These are phyloP conservation scores for Zopfochytrium polystomum DNA, from an alignment of 371 early-diverging fungal genomes.

Conservation along the genomic window DNA sequence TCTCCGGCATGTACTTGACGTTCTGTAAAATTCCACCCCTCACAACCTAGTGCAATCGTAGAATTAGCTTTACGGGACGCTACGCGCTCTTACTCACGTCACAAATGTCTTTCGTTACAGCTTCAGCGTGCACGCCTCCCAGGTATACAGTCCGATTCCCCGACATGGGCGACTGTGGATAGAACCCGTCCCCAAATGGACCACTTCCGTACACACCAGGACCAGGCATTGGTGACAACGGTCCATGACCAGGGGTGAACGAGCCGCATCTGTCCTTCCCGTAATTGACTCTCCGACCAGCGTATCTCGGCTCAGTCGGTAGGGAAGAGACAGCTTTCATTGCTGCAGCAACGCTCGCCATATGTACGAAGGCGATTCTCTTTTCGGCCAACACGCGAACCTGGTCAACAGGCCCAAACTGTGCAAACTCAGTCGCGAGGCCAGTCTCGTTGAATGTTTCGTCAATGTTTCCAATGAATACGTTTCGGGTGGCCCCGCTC, in stretches of 20 bases:
- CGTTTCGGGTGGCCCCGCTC: constrained; percentile 71
- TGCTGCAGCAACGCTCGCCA: constrained; percentile 64
- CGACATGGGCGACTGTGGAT: too few species aligned
- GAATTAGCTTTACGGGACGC: neutral
- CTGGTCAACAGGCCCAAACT: constrained; percentile 72
- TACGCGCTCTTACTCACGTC: constrained; percentile 46
- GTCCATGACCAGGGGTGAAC: neutral
- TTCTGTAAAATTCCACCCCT: constrained; percentile 79
- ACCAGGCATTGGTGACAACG: too few species aligned
- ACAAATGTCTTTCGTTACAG: constrained; percentile 74
- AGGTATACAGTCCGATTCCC: constrained; percentile 76
- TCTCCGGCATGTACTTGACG: constrained; percentile 69
- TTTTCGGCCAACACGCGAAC: constrained; percentile 69
- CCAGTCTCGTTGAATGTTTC: constrained; percentile 51
- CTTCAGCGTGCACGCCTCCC: constrained; percentile 70
- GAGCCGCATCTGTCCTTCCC: constrained; percentile 77
- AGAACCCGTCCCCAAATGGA: too few species aligned
- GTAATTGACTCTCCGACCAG: constrained; percentile 59
- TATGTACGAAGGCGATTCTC: constrained; percentile 79
- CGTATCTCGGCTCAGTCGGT: constrained; percentile 54
- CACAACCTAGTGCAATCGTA: constrained; percentile 43
- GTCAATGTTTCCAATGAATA: constrained; percentile 72
- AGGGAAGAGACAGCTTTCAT: constrained; percentile 66
- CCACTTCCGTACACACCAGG: too few species aligned
- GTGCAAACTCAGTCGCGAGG: constrained; percentile 53